Evolutionary conservation across 1,284 basidiomycete genomes (phyloP).

Genomic region (Ceratobasidium papillatum): DNA sequence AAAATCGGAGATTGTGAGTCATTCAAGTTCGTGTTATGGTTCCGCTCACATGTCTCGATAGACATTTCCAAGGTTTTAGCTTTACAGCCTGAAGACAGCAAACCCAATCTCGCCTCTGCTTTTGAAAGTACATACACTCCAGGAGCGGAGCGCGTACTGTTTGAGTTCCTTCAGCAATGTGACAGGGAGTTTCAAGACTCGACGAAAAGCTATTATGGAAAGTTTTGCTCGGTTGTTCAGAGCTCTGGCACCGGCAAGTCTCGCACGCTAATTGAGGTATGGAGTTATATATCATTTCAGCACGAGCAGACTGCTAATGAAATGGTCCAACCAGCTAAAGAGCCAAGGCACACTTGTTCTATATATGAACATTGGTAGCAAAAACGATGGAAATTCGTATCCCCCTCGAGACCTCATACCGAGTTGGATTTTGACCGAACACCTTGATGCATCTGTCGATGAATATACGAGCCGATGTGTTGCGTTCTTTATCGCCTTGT

Average conservation of each 20-base stretch:
- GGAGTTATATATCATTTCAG: neutral
- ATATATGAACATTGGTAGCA: slow-evolving; percentile 11
- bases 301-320: neutral
- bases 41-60: too few species aligned
- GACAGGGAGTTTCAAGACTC: neutral
- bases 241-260: slow-evolving; percentile 19
- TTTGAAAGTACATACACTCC: too few species aligned
- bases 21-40: too few species aligned
- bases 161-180: neutral
- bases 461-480: neutral
- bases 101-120: too few species aligned
- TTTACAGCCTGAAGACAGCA: too few species aligned
- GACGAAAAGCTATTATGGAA: neutral
- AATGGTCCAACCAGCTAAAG: neutral
- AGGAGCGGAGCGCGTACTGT: neutral
- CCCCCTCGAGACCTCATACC: neutral
- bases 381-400: neutral
- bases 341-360: neutral
- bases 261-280: neutral
- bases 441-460: neutral
- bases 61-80: too few species aligned
- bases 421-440: neutral
- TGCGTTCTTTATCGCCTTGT: neutral
- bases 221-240: neutral
- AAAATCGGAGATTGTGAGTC: too few species aligned